Conservation (phyloP, 495 filamentous ascomycete genomes). For the Melanomma pulvis-pyrius region DNA sequence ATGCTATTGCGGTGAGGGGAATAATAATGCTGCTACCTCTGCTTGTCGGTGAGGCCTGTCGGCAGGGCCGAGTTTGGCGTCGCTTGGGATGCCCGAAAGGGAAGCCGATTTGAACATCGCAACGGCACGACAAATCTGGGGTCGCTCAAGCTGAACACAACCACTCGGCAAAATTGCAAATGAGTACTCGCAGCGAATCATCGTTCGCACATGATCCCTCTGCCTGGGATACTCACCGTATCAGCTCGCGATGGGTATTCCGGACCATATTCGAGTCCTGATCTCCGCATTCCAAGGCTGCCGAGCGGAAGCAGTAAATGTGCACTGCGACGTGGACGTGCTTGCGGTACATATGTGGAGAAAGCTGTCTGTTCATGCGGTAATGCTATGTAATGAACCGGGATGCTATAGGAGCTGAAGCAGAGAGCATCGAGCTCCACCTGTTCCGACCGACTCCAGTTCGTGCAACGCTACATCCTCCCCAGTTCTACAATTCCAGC, state of each 20-base stretch:
- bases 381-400: not conserved
- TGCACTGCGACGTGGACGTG: not conserved
- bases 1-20: not conserved
- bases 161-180: not conserved
- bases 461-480: not conserved
- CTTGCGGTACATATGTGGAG: not conserved
- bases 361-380: not conserved
- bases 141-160: slow-evolving; percentile 22
- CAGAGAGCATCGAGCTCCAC: not conserved
- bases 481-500: not conserved
- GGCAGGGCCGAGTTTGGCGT: slow-evolving; percentile 10
- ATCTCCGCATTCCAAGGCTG: not conserved
- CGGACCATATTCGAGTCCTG: not conserved
- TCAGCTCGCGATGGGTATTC: slow-evolving; percentile 8
- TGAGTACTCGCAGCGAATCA: slow-evolving; percentile 16
- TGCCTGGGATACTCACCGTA: slow-evolving; percentile 15
- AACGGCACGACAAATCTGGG: slow-evolving; percentile 14
- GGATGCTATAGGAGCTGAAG: not conserved
- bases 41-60: slow-evolving; percentile 10
- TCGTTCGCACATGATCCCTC: not conserved
- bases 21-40: slow-evolving; percentile 12
- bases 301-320: not conserved
- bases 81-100: slow-evolving; percentile 4
- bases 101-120: slow-evolving; percentile 4
- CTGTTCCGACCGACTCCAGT: not conserved